Base-by-base conservation (phyloP, 495 filamentous ascomycete genomes). In the Thermothielavioides terrestris region DNA sequence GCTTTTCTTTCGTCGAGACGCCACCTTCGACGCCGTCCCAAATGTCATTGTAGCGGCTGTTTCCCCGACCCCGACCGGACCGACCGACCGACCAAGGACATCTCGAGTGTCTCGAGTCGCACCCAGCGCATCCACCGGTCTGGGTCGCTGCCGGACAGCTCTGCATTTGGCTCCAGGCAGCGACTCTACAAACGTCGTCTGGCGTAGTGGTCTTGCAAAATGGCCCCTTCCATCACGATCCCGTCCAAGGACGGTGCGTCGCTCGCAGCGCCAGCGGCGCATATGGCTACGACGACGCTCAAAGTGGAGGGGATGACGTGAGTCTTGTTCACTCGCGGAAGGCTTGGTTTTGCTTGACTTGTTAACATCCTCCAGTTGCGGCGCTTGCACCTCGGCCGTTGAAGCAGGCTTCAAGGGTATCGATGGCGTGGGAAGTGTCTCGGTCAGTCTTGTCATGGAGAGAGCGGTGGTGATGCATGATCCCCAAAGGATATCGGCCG, bases 381-480 rank as follows among this genome's bases (percentile, higher is more conserved):
- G 88, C 54, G 83, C 89, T 57, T 95, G 90, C 62, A 92, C 89
- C 17, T 88, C 88, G 15, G 80, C 89, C 7, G 81, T 95, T 54
- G 89, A 95, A 75, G 66, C 73, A 31, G 90, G 83, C 46, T 92
- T 99, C 69, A 85, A 83, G 55, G 77, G 75, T 27, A 75, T 94
- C 15, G 78, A 86, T 10, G 90, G 91, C 21, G 81, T 86, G 2
- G 83, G 81, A 20, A 86, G 76, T 40, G 89, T 95, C 26, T 92
- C 89, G 1, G 85, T 97, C 49, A 94, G 86, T 68, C 68, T 97
- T 55, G 85, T 92, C 25, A 92, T 95, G 81, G 87, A 90, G 63
- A 81, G 89, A 23, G 94, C 91, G 1, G 89, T 95, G 6, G 75
- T 95, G 6, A 80, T 86, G 61, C 92, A 99, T 67, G 85, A 99